These are phyloP conservation scores for California macrophylla DNA, from an alignment of 441 rosid genomes.

Conservation along the genomic window DNA sequence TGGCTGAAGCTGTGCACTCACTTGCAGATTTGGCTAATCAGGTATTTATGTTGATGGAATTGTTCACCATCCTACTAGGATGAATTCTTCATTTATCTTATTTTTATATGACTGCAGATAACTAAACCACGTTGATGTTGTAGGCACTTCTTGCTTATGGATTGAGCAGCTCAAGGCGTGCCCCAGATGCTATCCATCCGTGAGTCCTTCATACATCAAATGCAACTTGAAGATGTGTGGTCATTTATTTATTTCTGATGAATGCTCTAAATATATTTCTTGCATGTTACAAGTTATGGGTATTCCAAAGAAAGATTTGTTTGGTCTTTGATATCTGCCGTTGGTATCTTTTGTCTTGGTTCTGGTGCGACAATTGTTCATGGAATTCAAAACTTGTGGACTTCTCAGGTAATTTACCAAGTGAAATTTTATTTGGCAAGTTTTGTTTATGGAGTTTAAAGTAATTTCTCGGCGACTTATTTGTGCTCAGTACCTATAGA, in stretches of 20 bases:
- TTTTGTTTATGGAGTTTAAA: not conserved
- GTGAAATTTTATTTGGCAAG: slow-evolving; percentile 3
- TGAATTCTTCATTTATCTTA: not conserved
- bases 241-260: slow-evolving; percentile 9
- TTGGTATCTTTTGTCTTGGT: slow-evolving; percentile 97
- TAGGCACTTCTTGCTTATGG: slow-evolving; percentile 98
- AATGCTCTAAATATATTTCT: slow-evolving; percentile 14
- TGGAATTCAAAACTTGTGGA: slow-evolving; percentile 90
- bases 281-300: slow-evolving; percentile 59
- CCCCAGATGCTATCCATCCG: slow-evolving; percentile 98
- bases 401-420: slow-evolving; percentile 43
- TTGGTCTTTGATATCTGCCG: slow-evolving; percentile 99
- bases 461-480: not conserved
- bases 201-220: slow-evolving; percentile 30
- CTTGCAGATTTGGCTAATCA: slow-evolving; percentile 95
- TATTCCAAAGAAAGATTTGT: slow-evolving; percentile 98
- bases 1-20: slow-evolving; percentile 93
- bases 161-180: slow-evolving; percentile 92
- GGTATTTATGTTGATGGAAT: slow-evolving; percentile 30
- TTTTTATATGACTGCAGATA: slow-evolving; percentile 14
- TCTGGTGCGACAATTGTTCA: slow-evolving; percentile 94
- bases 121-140: slow-evolving; percentile 35
- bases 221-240: not conserved
- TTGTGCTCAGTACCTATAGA: slow-evolving; percentile 9
- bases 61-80: not conserved